These are phyloP conservation scores for Malus hybrid DNA, from an alignment of 331 rosid species.

Conservation along the genomic window DNA sequence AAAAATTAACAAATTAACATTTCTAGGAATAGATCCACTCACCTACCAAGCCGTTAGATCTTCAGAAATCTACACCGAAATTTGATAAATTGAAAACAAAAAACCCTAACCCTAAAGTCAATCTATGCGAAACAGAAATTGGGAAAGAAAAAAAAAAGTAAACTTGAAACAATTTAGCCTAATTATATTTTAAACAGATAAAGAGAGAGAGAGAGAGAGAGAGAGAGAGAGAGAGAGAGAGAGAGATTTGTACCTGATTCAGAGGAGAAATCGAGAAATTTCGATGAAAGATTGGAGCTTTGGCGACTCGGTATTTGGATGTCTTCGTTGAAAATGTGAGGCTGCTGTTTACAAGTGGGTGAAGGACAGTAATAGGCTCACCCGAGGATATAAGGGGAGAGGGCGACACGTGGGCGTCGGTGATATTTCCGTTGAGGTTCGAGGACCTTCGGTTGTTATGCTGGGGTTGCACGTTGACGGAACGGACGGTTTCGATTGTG, in stretches of 20 bases:
- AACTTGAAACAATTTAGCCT: not conserved
- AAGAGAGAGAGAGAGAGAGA: not conserved
- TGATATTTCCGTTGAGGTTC: not conserved
- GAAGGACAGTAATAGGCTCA: not conserved
- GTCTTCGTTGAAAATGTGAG: constrained; percentile 13
- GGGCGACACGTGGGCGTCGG: constrained; percentile 8
- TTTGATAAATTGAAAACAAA: not conserved
- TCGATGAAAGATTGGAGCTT: not conserved
- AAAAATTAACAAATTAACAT: not conserved
- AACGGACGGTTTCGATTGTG: not conserved
- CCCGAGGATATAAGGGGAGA: not conserved
- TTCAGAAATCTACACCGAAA: not conserved
- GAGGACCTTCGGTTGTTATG: not conserved
- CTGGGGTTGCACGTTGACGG: not conserved
- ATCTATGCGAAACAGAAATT: not conserved
- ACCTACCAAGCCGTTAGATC: constrained; percentile 19
- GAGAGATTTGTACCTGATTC: not conserved
- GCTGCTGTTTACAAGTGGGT: not conserved
- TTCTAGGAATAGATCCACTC: not conserved
- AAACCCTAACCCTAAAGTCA: constrained; percentile 1
- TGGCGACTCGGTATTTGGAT: not conserved
- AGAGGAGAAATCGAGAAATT: constrained; percentile 5
- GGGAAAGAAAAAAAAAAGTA: not conserved
- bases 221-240: not conserved
- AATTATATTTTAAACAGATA: not conserved